A percentile compares a stretch with the other conserved stretches of the same genome.
phyloP scores from a whole-genome alignment of 2,329 filamentous ascomycete genomes.

The Stagonosporopsis chrysanthemi region DNA sequence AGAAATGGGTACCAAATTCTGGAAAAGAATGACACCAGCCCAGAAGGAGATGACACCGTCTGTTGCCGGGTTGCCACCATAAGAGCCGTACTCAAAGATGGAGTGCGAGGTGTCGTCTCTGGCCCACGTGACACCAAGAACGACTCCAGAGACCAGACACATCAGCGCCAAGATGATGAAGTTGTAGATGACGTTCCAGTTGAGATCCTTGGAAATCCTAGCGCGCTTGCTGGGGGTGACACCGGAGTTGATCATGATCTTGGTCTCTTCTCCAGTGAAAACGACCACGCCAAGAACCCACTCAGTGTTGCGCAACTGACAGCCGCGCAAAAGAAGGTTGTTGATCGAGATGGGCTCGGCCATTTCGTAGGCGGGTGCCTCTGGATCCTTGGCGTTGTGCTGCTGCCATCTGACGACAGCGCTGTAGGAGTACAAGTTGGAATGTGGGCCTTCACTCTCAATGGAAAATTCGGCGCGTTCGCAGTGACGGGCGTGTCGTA shows the following conservation, averaged over 20 bases:
- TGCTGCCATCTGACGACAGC: slow-evolving; percentile 90
- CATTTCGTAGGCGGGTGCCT: slow-evolving; percentile 75
- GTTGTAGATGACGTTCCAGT: slow-evolving; percentile 98
- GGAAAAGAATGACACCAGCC: slow-evolving; percentile 92
- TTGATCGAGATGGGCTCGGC: slow-evolving; percentile 93
- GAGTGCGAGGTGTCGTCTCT: slow-evolving; percentile 75
- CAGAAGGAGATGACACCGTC: slow-evolving; percentile 97
- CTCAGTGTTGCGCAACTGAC: slow-evolving; percentile 92
- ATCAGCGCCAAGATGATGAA: slow-evolving; percentile 88
- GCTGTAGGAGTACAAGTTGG: slow-evolving; percentile 95
- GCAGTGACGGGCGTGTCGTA: slow-evolving; percentile 91
- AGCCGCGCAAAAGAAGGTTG: slow-evolving; percentile 91
- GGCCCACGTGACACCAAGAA: slow-evolving; percentile 84
- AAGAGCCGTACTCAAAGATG: slow-evolving; percentile 86
- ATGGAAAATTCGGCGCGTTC: slow-evolving; percentile 87
- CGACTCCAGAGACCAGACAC: slow-evolving; percentile 84
- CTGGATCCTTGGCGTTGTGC: slow-evolving; percentile 67
- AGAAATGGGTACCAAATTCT: slow-evolving; percentile 98
- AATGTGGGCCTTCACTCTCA: slow-evolving; percentile 88
- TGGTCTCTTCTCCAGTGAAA: slow-evolving; percentile 95
- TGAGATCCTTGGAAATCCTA: slow-evolving; percentile 88
- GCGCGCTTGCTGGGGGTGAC: slow-evolving; percentile 94
- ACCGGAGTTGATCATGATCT: slow-evolving; percentile 99
- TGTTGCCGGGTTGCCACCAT: slow-evolving; percentile 74
- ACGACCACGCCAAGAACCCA: slow-evolving; percentile 93